phyloP scores from a whole-genome alignment of 192 early-diverging fungal genomes.

The Coemansia sp. region DNA sequence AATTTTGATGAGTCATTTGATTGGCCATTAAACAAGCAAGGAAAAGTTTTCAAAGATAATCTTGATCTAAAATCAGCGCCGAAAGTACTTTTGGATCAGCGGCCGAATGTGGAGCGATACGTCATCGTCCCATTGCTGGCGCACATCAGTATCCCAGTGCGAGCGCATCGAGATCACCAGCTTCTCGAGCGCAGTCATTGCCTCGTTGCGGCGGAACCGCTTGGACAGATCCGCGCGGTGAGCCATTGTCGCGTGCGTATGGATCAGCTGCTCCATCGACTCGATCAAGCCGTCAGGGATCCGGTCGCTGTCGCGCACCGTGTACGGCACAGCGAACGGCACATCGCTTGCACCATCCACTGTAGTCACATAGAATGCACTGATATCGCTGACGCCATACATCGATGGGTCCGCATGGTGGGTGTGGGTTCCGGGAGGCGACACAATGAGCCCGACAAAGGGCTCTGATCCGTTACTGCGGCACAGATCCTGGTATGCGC shows the following conservation, averaged over 20 bases:
- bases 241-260: constrained; percentile 57
- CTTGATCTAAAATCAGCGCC: neutral
- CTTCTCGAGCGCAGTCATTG: constrained; percentile 64
- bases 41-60: neutral
- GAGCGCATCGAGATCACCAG: constrained; percentile 58
- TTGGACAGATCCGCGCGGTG: constrained; percentile 62
- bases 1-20: neutral
- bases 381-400: constrained; percentile 41
- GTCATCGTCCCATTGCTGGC: constrained; percentile 38
- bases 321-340: constrained; percentile 26
- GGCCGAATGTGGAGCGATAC: constrained; percentile 33
- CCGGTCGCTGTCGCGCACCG: constrained; percentile 51
- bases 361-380: constrained; percentile 9
- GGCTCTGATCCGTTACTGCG: constrained; percentile 71
- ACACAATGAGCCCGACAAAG: constrained; percentile 87
- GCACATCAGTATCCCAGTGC: constrained; percentile 41
- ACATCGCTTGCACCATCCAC: neutral
- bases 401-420: neutral
- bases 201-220: constrained; percentile 55
- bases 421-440: constrained; percentile 59
- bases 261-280: constrained; percentile 59
- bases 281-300: constrained; percentile 56
- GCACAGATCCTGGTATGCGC: constrained; percentile 81
- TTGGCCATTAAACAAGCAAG: constrained; percentile 4
- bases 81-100: constrained; percentile 32